A percentile compares a stretch with the other conserved stretches of the same genome.
These are phyloP conservation scores for Pythium grandisporangium DNA, from an alignment of 352 stramenopile genomes.

Conservation along the genomic window DNA sequence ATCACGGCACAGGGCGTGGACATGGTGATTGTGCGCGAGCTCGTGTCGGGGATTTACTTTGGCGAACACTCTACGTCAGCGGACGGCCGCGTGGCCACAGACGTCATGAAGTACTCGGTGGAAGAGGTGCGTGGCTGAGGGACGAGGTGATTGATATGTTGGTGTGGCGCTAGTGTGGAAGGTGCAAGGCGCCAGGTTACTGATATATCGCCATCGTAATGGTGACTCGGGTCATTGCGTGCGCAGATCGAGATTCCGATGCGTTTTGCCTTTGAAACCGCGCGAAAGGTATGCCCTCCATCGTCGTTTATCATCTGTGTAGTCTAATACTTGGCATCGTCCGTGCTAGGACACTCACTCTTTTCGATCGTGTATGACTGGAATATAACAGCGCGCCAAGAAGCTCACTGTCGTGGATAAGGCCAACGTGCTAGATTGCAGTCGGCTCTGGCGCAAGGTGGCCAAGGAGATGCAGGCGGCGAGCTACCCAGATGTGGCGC, in stretches of 20 bases:
- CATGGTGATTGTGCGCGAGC: slow-evolving; percentile 98
- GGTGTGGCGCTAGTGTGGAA: too few relatives aligned
- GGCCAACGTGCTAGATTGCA: slow-evolving; percentile 98
- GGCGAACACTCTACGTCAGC: slow-evolving; percentile 83
- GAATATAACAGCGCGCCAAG: slow-evolving; percentile 91
- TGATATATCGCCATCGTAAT: too few relatives aligned
- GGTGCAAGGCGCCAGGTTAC: too few relatives aligned
- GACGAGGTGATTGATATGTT: too few relatives aligned
- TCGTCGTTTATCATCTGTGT: slow-evolving; percentile 11
- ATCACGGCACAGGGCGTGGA: slow-evolving; percentile 94
- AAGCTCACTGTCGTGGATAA: slow-evolving; percentile 98
- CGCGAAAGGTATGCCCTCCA: slow-evolving; percentile 67
- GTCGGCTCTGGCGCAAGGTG: slow-evolving; percentile 87
- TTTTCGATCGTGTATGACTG: too few relatives aligned
- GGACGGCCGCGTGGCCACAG: slow-evolving; percentile 56
- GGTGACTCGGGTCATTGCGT: background rate
- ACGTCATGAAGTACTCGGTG: slow-evolving; percentile 98
- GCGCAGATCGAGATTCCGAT: slow-evolving; percentile 62
- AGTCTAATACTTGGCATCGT: too few relatives aligned
- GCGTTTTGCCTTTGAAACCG: slow-evolving; percentile 82
- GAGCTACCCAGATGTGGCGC: slow-evolving; percentile 90
- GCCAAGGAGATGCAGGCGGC: slow-evolving; percentile 86
- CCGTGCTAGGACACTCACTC: too few relatives aligned
- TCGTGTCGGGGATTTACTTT: slow-evolving; percentile 99
- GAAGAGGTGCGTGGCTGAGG: too few relatives aligned